Percentiles rank a stretch among this genome's conserved stretches.
Conservation (phyloP, 371 early-diverging fungal genomes). For the Massospora cicadina region DNA sequence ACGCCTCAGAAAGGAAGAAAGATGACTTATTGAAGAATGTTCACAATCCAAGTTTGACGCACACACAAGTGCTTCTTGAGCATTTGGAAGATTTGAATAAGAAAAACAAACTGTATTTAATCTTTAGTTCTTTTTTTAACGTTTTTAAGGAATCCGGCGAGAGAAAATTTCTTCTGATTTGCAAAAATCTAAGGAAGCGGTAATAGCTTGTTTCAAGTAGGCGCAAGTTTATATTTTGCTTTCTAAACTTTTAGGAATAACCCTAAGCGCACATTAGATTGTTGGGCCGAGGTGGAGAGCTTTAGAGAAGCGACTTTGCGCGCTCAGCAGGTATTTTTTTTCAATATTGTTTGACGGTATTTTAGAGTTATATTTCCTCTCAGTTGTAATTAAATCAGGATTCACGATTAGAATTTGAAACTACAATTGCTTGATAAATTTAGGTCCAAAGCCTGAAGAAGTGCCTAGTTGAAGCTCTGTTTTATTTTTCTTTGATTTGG, state of each 20-base stretch:
- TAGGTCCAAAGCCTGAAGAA: too few relatives aligned
- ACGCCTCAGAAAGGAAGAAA: neutral
- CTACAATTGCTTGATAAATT: too few relatives aligned
- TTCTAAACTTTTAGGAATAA: neutral
- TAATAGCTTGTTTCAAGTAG: conserved; percentile 1
- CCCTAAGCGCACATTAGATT: neutral
- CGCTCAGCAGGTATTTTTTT: neutral
- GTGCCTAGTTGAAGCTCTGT: too few relatives aligned
- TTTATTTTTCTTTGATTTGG: too few relatives aligned
- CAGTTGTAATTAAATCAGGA: neutral
- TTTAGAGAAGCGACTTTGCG: neutral
- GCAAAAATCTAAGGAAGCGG: neutral
- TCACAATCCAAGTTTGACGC: neutral
- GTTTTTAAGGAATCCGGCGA: neutral
- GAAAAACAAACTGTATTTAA: neutral
- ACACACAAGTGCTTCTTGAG: neutral
- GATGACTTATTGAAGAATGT: neutral
- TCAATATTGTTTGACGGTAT: neutral
- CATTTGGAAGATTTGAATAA: conserved; percentile 3
- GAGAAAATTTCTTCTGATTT: neutral
- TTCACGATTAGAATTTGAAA: too few relatives aligned
- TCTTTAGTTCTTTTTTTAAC: neutral
- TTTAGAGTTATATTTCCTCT: neutral
- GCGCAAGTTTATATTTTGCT: neutral
- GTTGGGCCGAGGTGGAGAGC: neutral